A percentile compares a stretch with the other conserved stretches of the same genome.
Evolutionary conservation across 2,329 filamentous ascomycete genomes (phyloP).

Genomic region (Pseudopithomyces chartarum): DNA sequence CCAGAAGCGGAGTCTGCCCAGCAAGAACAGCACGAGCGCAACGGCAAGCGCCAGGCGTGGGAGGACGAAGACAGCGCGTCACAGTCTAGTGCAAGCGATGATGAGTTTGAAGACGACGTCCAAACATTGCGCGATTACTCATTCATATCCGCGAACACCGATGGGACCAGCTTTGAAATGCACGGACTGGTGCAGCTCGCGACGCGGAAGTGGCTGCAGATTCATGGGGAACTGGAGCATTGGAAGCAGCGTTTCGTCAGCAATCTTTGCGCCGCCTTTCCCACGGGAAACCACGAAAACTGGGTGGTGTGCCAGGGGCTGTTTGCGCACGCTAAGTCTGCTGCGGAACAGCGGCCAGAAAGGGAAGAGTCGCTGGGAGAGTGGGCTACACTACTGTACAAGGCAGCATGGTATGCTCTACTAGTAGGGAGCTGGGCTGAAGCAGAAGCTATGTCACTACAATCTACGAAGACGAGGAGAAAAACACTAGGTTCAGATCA

Average conservation of each 20-base stretch:
- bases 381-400: conserved; percentile 14
- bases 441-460: conserved; percentile 9
- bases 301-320: conserved; percentile 38
- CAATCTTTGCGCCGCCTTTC: conserved; percentile 32
- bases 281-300: conserved; percentile 34
- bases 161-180: conserved; percentile 46
- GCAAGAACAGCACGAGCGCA: background rate
- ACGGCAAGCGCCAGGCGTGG: background rate
- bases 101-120: conserved; percentile 37
- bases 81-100: background rate
- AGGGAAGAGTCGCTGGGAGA: background rate
- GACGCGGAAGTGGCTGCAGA: conserved; percentile 20
- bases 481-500: conserved; percentile 7
- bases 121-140: conserved; percentile 43
- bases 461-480: conserved; percentile 4
- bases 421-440: conserved; percentile 5
- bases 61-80: background rate
- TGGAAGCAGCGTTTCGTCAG: conserved; percentile 38
- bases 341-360: conserved; percentile 1
- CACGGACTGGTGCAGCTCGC: conserved; percentile 50
- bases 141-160: conserved; percentile 34
- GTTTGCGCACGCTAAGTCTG: conserved; percentile 34
- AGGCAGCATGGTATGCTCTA: conserved; percentile 15
- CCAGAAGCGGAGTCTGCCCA: background rate
- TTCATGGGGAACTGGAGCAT: conserved; percentile 22